Conservation (phyloP, 2,329 filamentous ascomycete species). For the Capronia coronata region DNA sequence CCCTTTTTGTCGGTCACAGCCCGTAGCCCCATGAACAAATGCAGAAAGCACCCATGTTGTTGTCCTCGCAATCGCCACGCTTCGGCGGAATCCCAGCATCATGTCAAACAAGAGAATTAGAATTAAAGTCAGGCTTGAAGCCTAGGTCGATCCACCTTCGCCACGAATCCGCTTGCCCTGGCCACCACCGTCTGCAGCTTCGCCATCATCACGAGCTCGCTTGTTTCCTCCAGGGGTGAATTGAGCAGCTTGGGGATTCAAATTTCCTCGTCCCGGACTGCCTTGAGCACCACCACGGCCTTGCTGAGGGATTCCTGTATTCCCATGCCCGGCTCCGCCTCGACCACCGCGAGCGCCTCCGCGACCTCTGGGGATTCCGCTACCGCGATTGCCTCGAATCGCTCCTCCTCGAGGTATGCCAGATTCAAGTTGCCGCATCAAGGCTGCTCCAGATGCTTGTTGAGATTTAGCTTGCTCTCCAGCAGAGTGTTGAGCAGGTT, state of each 20-base stretch:
- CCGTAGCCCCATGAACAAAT: not conserved
- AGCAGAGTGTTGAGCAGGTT: conserved; percentile 4
- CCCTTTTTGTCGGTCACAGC: not conserved
- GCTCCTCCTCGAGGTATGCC: conserved; percentile 23
- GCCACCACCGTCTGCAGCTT: conserved; percentile 11
- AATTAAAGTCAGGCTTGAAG: not conserved
- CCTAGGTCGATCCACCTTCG: conserved; percentile 12
- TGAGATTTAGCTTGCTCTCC: conserved; percentile 11
- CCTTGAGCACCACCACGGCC: conserved; percentile 28
- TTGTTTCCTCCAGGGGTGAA: conserved; percentile 55
- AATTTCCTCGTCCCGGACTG: conserved; percentile 32
- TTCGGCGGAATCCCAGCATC: not conserved
- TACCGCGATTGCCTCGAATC: conserved; percentile 32
- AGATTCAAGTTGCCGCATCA: conserved; percentile 21
- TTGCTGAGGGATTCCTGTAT: conserved; percentile 34
- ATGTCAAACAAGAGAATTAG: not conserved
- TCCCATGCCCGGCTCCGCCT: conserved; percentile 34
- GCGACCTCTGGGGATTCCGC: conserved; percentile 39
- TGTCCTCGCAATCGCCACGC: conserved; percentile 1
- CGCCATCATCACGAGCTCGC: conserved; percentile 48
- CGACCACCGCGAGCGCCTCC: conserved; percentile 34
- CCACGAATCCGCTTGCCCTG: conserved; percentile 25
- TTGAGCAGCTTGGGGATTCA: conserved; percentile 47
- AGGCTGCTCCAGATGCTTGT: conserved; percentile 17
- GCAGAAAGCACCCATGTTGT: not conserved